Evolutionary conservation across 306 rosid genomes (phyloP).

Genomic region (Fragaria ananassa): DNA sequence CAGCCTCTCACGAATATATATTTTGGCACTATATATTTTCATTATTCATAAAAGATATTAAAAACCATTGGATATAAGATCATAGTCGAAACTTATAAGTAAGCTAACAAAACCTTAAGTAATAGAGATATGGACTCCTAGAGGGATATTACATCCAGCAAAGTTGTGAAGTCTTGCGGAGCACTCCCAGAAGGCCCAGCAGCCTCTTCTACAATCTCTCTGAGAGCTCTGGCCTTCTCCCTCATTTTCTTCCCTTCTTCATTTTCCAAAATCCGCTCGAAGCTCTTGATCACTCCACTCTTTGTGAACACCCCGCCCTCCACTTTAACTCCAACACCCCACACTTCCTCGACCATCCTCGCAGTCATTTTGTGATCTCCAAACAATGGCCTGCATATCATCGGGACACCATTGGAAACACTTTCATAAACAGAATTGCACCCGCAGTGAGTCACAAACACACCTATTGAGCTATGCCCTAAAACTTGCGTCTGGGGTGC

Average conservation of each 20-base stretch:
- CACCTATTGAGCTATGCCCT: constrained; percentile 39
- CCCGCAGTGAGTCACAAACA: constrained; percentile 51
- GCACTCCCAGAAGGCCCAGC: constrained; percentile 30
- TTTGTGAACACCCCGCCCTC: constrained; percentile 46
- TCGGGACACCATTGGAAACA: constrained; percentile 44
- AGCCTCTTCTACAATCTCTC: constrained; percentile 22
- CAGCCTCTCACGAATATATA: too few relatives aligned
- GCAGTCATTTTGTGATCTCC: constrained; percentile 42
- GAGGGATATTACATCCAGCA: too few relatives aligned
- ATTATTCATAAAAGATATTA: too few relatives aligned
- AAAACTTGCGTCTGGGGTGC: constrained; percentile 44
- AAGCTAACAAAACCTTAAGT: too few relatives aligned
- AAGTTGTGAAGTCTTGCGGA: not conserved
- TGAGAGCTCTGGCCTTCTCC: constrained; percentile 22
- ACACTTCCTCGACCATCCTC: constrained; percentile 37
- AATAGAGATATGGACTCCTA: too few relatives aligned
- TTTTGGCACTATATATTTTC: too few relatives aligned
- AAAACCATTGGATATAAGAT: too few relatives aligned
- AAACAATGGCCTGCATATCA: constrained; percentile 48
- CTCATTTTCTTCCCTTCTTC: constrained; percentile 40
- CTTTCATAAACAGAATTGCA: constrained; percentile 48
- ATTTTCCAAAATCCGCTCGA: constrained; percentile 32
- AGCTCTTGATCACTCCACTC: constrained; percentile 33
- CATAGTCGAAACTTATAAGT: too few relatives aligned
- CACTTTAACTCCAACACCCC: constrained; percentile 42